Conservation (phyloP, 139 green algal species). For the Desmodesmus armatus region DNA sequence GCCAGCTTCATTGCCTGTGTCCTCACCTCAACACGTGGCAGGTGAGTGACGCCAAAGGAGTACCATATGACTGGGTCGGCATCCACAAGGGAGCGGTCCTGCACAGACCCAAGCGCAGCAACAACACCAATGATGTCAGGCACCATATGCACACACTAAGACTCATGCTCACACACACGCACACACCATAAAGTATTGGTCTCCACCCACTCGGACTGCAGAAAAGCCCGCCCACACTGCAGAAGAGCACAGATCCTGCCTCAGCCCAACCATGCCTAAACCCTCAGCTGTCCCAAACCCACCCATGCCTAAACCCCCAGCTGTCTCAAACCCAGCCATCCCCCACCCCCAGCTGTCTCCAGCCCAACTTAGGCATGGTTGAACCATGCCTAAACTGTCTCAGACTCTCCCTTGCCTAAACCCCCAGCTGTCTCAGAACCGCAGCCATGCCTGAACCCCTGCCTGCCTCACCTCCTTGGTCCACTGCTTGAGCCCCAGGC, state of each 20-base stretch:
- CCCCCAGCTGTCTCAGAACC: no score
- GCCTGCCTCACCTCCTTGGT: conserved; percentile 56
- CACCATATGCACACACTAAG: no score
- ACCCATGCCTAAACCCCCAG: no score
- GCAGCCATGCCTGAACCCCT: not conserved
- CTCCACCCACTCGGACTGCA: not conserved
- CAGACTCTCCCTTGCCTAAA: no score
- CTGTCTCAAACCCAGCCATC: no score
- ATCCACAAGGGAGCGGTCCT: conserved; percentile 69
- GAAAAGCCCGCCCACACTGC: not conserved
- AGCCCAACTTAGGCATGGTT: no score
- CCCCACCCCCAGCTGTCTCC: no score
- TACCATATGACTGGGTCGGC: conserved; percentile 89
- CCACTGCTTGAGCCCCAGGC: conserved; percentile 72
- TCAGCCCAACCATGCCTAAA: no score
- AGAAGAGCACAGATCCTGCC: not conserved
- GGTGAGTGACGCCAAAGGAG: conserved; percentile 87
- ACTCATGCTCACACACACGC: no score
- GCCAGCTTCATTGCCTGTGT: no score
- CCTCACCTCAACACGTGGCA: conserved; percentile 82
- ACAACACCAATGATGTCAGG: not conserved
- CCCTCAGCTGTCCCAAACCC: no score
- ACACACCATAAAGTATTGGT: not conserved
- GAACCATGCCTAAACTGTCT: no score
- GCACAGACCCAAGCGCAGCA: not conserved